A percentile compares a stretch with the other conserved stretches of the same genome.
These are phyloP conservation scores for Alnus glutinosa DNA, from an alignment of 306 rosid genomes.

Conservation along the genomic window DNA sequence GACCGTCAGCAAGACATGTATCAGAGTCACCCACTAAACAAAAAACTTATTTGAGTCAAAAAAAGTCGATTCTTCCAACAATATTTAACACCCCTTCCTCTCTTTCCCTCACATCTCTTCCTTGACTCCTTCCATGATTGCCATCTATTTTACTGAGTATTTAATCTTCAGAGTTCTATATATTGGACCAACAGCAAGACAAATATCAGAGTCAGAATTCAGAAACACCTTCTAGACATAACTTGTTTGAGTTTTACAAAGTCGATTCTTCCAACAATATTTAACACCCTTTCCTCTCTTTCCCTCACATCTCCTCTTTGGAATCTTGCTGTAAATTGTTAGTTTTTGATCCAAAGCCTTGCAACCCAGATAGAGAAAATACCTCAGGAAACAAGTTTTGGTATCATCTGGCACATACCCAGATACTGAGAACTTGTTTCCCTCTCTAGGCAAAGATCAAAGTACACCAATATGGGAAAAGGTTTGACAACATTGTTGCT, in stretches of 20 bases:
- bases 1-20: too few species aligned
- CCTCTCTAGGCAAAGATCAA: not conserved
- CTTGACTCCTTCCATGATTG: too few species aligned
- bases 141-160: too few species aligned
- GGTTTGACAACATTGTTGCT: not conserved
- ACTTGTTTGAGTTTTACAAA: not conserved
- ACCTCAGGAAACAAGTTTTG: not conserved
- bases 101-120: too few species aligned
- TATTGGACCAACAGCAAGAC: too few species aligned
- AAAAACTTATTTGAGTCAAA: too few species aligned
- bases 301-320: not conserved
- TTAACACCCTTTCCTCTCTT: not conserved
- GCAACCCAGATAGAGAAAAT: not conserved
- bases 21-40: too few species aligned
- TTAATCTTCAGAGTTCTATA: too few species aligned
- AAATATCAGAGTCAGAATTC: too few species aligned
- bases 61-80: too few species aligned
- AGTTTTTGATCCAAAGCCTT: not conserved
- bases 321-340: not conserved
- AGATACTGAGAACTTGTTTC: not conserved
- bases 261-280: not conserved
- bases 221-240: not conserved
- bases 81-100: too few species aligned
- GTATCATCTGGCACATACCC: not conserved
- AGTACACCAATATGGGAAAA: not conserved